Evolutionary conservation across 768 basidiomycete genomes (phyloP).

Genomic region (Austroboletus festivus): DNA sequence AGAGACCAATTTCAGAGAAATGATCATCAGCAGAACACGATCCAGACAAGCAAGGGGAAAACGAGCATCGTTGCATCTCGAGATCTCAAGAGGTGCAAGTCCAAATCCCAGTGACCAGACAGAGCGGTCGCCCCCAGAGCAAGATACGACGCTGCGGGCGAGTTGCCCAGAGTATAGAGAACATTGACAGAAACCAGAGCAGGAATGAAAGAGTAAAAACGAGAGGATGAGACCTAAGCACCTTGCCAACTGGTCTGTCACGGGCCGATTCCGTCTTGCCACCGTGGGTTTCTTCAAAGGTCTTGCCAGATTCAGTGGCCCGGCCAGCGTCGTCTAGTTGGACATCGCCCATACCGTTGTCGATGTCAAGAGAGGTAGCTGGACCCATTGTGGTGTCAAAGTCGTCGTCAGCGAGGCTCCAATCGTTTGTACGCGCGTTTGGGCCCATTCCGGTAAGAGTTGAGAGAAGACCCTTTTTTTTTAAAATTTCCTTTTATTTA

Average conservation of each 20-base stretch:
- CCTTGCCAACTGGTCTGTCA: conserved; percentile 76
- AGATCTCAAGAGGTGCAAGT: conserved; percentile 22
- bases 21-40: conserved; percentile 21
- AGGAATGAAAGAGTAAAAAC: conserved; percentile 28
- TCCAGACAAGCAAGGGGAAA: conserved; percentile 38
- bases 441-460: conserved; percentile 21
- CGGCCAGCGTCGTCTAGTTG: conserved; percentile 28
- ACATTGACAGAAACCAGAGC: conserved; percentile 22
- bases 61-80: conserved; percentile 28
- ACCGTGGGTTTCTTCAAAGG: no score
- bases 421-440: conserved; percentile 32
- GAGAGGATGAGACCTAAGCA: conserved; percentile 70
- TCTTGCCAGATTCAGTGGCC: no score
- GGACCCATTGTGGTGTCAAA: conserved; percentile 44
- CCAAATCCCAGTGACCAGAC: conserved; percentile 21
- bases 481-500: conserved; percentile 1
- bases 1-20: conserved; percentile 37
- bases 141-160: conserved; percentile 13
- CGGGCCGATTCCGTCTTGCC: conserved; percentile 45
- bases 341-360: conserved; percentile 44
- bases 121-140: conserved; percentile 16
- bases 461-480: background rate
- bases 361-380: conserved; percentile 43
- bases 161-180: conserved; percentile 13
- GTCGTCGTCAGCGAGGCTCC: conserved; percentile 47